A percentile compares a stretch with the other conserved stretches of the same genome.
Evolutionary conservation across 106 monocot species (phyloP).

Genomic region (Dendrobium catenatum): DNA sequence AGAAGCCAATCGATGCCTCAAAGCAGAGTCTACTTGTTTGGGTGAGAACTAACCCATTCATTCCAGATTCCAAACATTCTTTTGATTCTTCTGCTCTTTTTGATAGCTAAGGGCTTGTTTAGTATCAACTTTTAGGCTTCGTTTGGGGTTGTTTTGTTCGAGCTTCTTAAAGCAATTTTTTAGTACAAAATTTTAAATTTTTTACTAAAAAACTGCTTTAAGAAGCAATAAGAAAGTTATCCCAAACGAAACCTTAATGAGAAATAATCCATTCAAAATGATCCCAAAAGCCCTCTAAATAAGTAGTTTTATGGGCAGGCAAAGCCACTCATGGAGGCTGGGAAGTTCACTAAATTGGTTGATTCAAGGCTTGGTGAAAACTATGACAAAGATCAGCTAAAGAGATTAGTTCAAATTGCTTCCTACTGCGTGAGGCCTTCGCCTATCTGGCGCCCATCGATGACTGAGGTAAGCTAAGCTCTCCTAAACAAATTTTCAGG

Average conservation of each 20-base stretch:
- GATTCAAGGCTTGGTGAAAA: slow-evolving; percentile 40
- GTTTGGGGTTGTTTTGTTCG: no score
- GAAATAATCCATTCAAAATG: no score
- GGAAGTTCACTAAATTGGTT: slow-evolving; percentile 26
- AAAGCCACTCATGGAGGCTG: slow-evolving; percentile 44
- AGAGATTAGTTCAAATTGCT: slow-evolving; percentile 37
- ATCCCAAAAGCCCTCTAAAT: no score
- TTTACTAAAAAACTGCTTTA: no score
- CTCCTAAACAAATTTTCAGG: background rate
- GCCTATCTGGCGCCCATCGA: slow-evolving; percentile 49
- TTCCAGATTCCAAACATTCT: no score
- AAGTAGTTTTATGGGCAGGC: slow-evolving; percentile 22
- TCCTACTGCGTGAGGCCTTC: slow-evolving; percentile 49
- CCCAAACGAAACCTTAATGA: no score
- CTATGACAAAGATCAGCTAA: slow-evolving; percentile 33
- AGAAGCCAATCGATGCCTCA: slow-evolving; percentile 48
- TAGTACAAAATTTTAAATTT: no score
- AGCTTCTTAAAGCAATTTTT: no score
- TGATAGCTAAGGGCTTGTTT: no score
- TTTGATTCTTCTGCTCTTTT: background rate
- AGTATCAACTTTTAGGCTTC: no score
- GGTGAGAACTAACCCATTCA: slow-evolving; percentile 25
- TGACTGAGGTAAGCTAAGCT: slow-evolving; percentile 38
- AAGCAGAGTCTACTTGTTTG: slow-evolving; percentile 56
- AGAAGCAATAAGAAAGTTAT: no score